Percentiles rank a stretch among this genome's conserved stretches.
These are phyloP conservation scores for Smittium mucronatum DNA, from an alignment of 371 early-diverging fungal genomes.

Conservation along the genomic window DNA sequence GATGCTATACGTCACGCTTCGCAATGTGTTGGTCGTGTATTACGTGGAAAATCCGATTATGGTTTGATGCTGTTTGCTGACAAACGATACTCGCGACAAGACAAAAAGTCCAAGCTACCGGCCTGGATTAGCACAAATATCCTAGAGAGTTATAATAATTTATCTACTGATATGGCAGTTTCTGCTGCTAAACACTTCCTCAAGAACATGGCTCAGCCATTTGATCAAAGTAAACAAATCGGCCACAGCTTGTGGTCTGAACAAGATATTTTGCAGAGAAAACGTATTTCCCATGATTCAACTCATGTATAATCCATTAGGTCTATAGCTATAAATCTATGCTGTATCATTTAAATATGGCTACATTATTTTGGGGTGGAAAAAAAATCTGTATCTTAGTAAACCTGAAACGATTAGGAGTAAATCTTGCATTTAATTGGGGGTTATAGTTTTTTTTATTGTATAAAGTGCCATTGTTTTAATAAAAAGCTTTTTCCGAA, in stretches of 20 bases:
- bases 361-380: too few species aligned
- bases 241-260: conserved; percentile 33
- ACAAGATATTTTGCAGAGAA: conserved; percentile 23
- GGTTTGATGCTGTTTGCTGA: conserved; percentile 99
- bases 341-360: too few species aligned
- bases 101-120: conserved; percentile 94
- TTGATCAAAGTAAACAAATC: conserved; percentile 40
- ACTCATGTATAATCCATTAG: too few species aligned
- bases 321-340: too few species aligned
- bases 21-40: conserved; percentile 97
- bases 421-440: too few species aligned
- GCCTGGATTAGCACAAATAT: conserved; percentile 94
- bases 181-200: conserved; percentile 87
- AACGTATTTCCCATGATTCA: background rate
- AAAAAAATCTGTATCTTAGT: too few species aligned
- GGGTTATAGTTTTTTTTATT: too few species aligned
- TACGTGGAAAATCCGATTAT: conserved; percentile 98
- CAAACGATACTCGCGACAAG: conserved; percentile 88
- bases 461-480: too few species aligned
- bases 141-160: conserved; percentile 78
- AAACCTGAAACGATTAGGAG: too few species aligned
- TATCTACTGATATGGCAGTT: conserved; percentile 98
- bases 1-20: conserved; percentile 99
- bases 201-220: conserved; percentile 93
- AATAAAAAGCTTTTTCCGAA: too few species aligned